A percentile compares a stretch with the other conserved stretches of the same genome.
Conservation (phyloP, 2,329 filamentous ascomycete species). For the Lachnellula cervina region DNA sequence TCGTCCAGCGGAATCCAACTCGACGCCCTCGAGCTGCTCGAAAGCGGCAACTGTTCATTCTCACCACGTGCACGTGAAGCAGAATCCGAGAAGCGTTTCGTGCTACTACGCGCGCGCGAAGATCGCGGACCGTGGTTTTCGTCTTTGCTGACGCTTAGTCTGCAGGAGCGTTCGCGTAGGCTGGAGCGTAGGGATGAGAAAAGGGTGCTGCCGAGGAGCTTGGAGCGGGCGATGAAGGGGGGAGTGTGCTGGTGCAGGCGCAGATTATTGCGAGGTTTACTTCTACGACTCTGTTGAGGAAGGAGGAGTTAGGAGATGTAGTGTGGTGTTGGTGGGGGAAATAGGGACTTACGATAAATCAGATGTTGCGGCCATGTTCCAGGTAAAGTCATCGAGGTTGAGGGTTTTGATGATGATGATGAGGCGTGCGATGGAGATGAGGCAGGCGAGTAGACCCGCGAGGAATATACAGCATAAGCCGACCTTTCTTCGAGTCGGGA, state of each 20-base stretch:
- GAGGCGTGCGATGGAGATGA: background rate
- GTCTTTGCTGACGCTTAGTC: too few species aligned
- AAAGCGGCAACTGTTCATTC: too few species aligned
- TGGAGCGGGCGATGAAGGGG: background rate
- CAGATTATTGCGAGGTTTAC: background rate
- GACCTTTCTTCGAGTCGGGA: background rate
- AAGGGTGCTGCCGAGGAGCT: background rate
- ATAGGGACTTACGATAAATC: background rate
- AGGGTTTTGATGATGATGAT: background rate
- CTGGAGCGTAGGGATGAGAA: background rate
- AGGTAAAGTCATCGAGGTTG: background rate
- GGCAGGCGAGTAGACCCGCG: background rate
- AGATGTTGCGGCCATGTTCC: background rate
- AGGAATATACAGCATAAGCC: background rate
- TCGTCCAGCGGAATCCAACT: too few species aligned
- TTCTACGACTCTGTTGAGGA: background rate
- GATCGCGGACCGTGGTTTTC: too few species aligned
- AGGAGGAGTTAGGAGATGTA: background rate
- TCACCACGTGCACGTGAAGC: too few species aligned
- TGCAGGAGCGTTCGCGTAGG: too few species aligned
- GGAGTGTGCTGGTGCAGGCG: background rate
- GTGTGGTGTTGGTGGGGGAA: background rate
- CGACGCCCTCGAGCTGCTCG: too few species aligned
- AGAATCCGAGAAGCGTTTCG: too few species aligned
- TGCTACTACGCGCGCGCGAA: too few species aligned